Base-by-base conservation (phyloP, 2,329 filamentous ascomycete genomes). In the Corynespora cassiicola region DNA sequence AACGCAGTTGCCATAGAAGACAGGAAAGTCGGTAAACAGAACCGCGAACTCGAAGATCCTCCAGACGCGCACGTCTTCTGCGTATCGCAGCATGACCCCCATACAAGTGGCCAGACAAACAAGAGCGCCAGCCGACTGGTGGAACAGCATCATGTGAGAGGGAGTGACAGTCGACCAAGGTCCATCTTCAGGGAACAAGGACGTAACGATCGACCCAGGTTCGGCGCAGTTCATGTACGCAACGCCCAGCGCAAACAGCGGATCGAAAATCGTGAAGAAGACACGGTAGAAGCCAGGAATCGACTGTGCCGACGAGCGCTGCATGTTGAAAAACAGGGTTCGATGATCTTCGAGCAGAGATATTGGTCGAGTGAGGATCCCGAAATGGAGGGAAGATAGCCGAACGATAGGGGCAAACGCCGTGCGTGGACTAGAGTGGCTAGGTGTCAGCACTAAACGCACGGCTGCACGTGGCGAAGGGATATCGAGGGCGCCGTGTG, bases 251-350 rank as follows among this genome's bases (percentile, higher is more conserved):
- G 37, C 37, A 16, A 41, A 31, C 11, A 41, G 23, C 5, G 37
- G 42, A 16, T 45, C 38, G n/a, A 46, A 12, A 27, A 30, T 20
- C 6, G 34, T 42, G 27, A 28, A 35, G 14, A 25, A 42, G 31
- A 41, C 27, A 27, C 36, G 39, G 27, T 42, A 46, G 18, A 42
- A 33, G 14, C 14, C 20, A 23, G 33, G 29, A 10, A 32, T 34
- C n/a, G n/a, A n/a, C n/a, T n/a, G n/a, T n/a, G n/a, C n/a, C n/a
- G n/a, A n/a, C n/a, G n/a, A n/a, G n/a, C n/a, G n/a, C n/a, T n/a
- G n/a, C n/a, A n/a, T n/a, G n/a, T n/a, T n/a, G n/a, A n/a, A n/a
- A n/a, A n/a, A n/a, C n/a, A n/a, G n/a, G n/a, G n/a, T n/a, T n/a
- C n/a, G n/a, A n/a, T n/a, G n/a, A n/a, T n/a, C n/a, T n/a, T n/a